Conservation (phyloP, 2,329 filamentous ascomycete genomes). For the Xylaria sp. region DNA sequence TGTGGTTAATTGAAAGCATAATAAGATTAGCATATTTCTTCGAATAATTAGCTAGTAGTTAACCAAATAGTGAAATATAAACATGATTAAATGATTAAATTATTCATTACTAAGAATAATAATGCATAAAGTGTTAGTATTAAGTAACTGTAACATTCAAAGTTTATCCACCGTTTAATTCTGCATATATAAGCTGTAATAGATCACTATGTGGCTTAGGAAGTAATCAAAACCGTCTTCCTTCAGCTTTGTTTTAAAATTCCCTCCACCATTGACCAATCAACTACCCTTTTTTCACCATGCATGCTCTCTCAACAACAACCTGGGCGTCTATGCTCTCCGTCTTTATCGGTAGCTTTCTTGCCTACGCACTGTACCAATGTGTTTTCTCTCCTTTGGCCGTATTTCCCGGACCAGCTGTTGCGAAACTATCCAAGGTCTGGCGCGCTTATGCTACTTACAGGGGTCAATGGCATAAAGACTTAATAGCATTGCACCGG, state of each 20-base stretch:
- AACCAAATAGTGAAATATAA: too few relatives aligned
- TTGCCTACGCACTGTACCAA: slow-evolving; percentile 3
- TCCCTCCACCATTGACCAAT: background rate
- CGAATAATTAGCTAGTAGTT: too few relatives aligned
- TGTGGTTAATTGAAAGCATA: too few relatives aligned
- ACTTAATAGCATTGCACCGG: slow-evolving; percentile 9
- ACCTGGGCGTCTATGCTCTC: background rate
- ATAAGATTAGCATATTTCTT: too few relatives aligned
- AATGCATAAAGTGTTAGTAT: too few relatives aligned
- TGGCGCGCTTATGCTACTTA: slow-evolving; percentile 4
- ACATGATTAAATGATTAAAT: too few relatives aligned
- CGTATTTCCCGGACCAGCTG: slow-evolving; percentile 14
- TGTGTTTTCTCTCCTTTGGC: slow-evolving; percentile 23
- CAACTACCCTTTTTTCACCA: background rate
- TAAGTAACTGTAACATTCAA: too few relatives aligned
- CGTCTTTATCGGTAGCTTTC: background rate
- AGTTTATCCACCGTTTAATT: background rate
- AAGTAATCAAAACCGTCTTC: background rate
- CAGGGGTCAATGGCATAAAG: slow-evolving; percentile 5
- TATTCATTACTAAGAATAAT: too few relatives aligned
- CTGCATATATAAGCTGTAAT: background rate
- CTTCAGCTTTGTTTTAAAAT: background rate
- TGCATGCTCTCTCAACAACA: background rate
- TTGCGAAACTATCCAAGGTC: slow-evolving; percentile 12
- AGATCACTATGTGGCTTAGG: background rate